phyloP scores from a whole-genome alignment of 192 early-diverging fungal species.

The Backusella sp. region DNA sequence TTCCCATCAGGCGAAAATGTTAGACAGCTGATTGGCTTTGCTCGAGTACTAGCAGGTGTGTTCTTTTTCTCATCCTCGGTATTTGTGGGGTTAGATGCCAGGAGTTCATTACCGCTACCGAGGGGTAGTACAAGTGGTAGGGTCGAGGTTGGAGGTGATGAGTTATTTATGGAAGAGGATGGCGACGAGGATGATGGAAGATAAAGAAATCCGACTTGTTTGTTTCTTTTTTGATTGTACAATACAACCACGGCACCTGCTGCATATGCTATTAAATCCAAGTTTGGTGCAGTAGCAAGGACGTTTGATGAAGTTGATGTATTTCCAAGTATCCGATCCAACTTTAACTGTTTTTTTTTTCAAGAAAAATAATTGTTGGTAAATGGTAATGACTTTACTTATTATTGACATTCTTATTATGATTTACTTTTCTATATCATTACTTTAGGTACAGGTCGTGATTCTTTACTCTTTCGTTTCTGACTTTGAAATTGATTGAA shows the following conservation, averaged over 20 bases:
- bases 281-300: conserved; percentile 50
- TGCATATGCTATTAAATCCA: conserved; percentile 68
- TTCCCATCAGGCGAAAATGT: conserved; percentile 68
- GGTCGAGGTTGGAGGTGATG: not conserved
- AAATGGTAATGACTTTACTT: not conserved
- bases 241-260: conserved; percentile 72
- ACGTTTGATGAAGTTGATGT: conserved; percentile 52
- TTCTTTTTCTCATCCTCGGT: conserved; percentile 23
- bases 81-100: not conserved
- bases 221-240: conserved; percentile 70
- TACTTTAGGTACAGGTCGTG: conserved; percentile 20
- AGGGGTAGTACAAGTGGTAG: conserved; percentile 15
- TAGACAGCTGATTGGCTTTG: conserved; percentile 72
- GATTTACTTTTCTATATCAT: conserved; percentile 5
- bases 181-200: conserved; percentile 9
- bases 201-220: conserved; percentile 60
- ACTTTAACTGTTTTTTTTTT: conserved; percentile 36
- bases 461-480: conserved; percentile 31
- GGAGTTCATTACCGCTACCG: conserved; percentile 1
- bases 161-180: not conserved
- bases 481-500: conserved; percentile 6
- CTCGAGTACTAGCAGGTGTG: conserved; percentile 36
- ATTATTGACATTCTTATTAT: not conserved
- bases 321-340: conserved; percentile 71
- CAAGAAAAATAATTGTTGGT: not conserved